Percentiles rank a stretch among this genome's conserved stretches.
Conservation (phyloP, 495 filamentous ascomycete species). For the Neurospora pannonica region DNA sequence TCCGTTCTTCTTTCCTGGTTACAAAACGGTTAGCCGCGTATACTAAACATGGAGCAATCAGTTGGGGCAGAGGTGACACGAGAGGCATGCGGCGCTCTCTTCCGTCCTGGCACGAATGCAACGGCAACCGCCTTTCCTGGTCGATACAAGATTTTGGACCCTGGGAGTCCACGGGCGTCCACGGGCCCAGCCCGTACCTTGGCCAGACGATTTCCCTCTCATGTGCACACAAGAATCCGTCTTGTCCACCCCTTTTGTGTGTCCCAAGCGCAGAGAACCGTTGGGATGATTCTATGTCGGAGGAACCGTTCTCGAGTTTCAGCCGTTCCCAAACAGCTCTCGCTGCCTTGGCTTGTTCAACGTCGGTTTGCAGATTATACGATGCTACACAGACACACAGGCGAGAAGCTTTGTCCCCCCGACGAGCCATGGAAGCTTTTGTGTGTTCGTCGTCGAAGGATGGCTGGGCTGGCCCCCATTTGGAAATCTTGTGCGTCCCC, state of each 20-base stretch:
- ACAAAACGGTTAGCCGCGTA: neutral
- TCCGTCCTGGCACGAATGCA: conserved; percentile 6
- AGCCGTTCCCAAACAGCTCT: neutral
- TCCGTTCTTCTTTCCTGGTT: neutral
- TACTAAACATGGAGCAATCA: neutral
- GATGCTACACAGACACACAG: neutral
- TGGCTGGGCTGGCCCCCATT: neutral
- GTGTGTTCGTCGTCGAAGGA: neutral
- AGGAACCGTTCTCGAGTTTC: neutral
- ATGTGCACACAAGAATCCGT: neutral
- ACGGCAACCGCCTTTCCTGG: neutral
- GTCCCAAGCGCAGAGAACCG: neutral
- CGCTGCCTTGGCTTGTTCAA: neutral
- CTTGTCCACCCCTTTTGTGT: neutral
- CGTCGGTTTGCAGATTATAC: neutral
- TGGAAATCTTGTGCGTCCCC: neutral
- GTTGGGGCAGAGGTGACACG: neutral
- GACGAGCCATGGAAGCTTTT: neutral
- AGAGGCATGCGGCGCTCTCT: conserved; percentile 3
- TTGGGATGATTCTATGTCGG: neutral
- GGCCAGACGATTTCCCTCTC: conserved; percentile 3
- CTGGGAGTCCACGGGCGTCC: neutral
- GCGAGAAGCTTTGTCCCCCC: neutral
- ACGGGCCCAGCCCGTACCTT: neutral
- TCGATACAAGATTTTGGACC: conserved; percentile 1